Base-by-base conservation (phyloP, 2,329 filamentous ascomycete genomes). In the Penicillium hesseltinei region DNA sequence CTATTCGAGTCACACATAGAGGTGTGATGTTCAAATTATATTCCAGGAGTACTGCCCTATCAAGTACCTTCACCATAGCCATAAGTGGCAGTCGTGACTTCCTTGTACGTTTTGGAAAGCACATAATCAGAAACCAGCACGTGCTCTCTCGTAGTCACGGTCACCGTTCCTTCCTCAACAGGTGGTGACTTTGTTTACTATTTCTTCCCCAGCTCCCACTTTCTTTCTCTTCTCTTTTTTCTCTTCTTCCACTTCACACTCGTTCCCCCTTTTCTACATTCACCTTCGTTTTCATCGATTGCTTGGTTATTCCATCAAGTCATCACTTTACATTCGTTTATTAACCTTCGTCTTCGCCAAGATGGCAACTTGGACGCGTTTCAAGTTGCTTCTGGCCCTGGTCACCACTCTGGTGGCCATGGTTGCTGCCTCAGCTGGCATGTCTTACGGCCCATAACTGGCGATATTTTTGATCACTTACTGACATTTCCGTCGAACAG, bases 371-470 rank as follows among this genome's bases (percentile, higher is more conserved):
- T 19, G 58, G 61, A 45, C 56, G 42, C 46, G 49, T 43, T 40
- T 57, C 42, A 66, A 54, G 38, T 59, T 19, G 31, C 64, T 53
- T 17, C 39, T 70, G 25, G 54, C 66, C 17, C 15, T 70, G 29
- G 58, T 62, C 57, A 44, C 67, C 39, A 60, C 65, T n/a, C 46
- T 69, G 45, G 59, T 59, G 35, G 43, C 53, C 53, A 54, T 63
- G 10, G 56, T 56, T 38, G 54, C 58, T 19, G 54, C 49, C 10
- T 29, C 35, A 6, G 42, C 44, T 42, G 52, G 61, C 61, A 53
- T 33, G 38, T 54, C n/a, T 13, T 23, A 11, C 25, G 11, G 10
- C 4, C 13, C 17, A 39, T 27, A 13, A 19, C 29, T 19, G 33
- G 7, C 19, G 23, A 1, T 17, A 1, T 15, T 15, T 15, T 8